A percentile compares a stretch with the other conserved stretches of the same genome.
Evolutionary conservation across 805 yeast species (phyloP).

Genomic region (Wickerhamiella dianesei): DNA sequence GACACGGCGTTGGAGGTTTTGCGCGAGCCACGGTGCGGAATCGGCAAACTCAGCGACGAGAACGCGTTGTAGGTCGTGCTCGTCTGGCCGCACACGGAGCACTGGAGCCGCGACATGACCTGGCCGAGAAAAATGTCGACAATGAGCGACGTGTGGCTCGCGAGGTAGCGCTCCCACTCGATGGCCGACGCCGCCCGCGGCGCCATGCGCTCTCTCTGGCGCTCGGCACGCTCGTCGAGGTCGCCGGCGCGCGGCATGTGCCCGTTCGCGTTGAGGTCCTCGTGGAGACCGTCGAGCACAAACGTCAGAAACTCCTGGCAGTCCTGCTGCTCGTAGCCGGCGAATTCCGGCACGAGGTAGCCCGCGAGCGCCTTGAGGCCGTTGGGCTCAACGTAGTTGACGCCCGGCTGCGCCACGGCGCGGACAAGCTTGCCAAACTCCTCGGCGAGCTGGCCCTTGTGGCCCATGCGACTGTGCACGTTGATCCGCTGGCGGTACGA

Average conservation of each 20-base stretch:
- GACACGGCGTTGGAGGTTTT: slow-evolving; percentile 18
- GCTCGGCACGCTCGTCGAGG: slow-evolving; percentile 59
- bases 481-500: slow-evolving; percentile 57
- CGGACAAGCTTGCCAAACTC: slow-evolving; percentile 48
- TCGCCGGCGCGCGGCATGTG: slow-evolving; percentile 40
- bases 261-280: slow-evolving; percentile 63
- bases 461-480: slow-evolving; percentile 57
- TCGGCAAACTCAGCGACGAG: slow-evolving; percentile 65
- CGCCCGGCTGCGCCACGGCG: slow-evolving; percentile 32
- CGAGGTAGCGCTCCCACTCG: slow-evolving; percentile 83
- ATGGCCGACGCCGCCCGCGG: slow-evolving; percentile 70
- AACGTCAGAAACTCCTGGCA: slow-evolving; percentile 71
- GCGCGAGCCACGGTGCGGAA: slow-evolving; percentile 23
- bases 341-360: slow-evolving; percentile 46
- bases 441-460: slow-evolving; percentile 64
- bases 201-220: slow-evolving; percentile 54
- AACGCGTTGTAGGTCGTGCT: slow-evolving; percentile 82
- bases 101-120: slow-evolving; percentile 61
- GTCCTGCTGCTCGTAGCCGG: slow-evolving; percentile 66
- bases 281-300: slow-evolving; percentile 64
- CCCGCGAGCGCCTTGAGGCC: slow-evolving; percentile 59
- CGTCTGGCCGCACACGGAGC: slow-evolving; percentile 57
- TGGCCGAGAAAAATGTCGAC: slow-evolving; percentile 85
- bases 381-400: slow-evolving; percentile 39
- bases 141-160: slow-evolving; percentile 62